phyloP scores from a whole-genome alignment of 139 green algal genomes.

The Pedinophyceae sp. region DNA sequence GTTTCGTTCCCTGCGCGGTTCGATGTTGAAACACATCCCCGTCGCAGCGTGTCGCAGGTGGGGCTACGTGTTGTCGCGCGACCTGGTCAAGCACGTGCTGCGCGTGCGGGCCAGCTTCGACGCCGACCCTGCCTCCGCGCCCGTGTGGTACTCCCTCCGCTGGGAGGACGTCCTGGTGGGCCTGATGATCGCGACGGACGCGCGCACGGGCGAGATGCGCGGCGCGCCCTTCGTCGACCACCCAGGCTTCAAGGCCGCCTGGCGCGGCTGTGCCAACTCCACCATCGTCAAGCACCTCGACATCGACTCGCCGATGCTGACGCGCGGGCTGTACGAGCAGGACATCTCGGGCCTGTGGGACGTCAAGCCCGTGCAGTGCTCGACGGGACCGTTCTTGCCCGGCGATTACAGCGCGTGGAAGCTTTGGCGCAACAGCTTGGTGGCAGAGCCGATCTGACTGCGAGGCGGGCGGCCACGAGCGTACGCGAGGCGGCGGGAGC shows the following conservation, averaged over 20 bases:
- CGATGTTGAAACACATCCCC: too few relatives aligned
- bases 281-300: constrained; percentile 39
- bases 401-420: constrained; percentile 25
- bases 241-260: constrained; percentile 35
- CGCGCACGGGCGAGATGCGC: background rate
- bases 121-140: constrained; percentile 3
- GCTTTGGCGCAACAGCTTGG: constrained; percentile 14
- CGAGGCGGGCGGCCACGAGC: too few relatives aligned
- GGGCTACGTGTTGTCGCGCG: constrained; percentile 38
- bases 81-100: constrained; percentile 22
- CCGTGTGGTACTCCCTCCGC: constrained; percentile 22
- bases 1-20: too few relatives aligned
- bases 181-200: constrained; percentile 16
- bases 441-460: constrained; percentile 5
- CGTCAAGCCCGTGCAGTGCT: constrained; percentile 21
- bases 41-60: too few relatives aligned
- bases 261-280: constrained; percentile 22
- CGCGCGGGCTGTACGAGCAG: constrained; percentile 22
- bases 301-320: constrained; percentile 25
- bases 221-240: constrained; percentile 13
- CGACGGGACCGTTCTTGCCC: constrained; percentile 8
- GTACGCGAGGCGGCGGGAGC: too few relatives aligned
- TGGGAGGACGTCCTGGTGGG: constrained; percentile 50
- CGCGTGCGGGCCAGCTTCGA: constrained; percentile 12
- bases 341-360: constrained; percentile 19